Base-by-base conservation (phyloP, 2,329 filamentous ascomycete species). In the Aspergillus novoparasiticus region DNA sequence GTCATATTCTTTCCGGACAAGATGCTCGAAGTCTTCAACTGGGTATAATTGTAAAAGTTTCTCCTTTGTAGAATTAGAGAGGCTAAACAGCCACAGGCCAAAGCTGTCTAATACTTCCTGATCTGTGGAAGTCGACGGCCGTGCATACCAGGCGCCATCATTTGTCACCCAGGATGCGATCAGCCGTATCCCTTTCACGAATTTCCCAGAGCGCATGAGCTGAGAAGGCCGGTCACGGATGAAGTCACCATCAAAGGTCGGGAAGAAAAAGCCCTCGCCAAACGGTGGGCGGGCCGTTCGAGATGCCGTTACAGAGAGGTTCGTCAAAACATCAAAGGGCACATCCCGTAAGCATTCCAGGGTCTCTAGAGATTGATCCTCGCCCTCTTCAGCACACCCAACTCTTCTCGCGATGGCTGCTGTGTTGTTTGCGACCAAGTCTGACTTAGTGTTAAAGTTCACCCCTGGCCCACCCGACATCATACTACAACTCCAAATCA, bases 381-480 rank as follows among this genome's bases (percentile, higher is more conserved):
- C 36, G 2, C n/a, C 30, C n/a, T 62, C 50, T 21, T n/a, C 58
- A 9, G 30, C 48, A 48, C 67, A 69, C 39, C 64, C 60, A 1
- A 64, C 60, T 36, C 65, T 43, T 12, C 59, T 43, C 11, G 73
- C 69, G 26, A 75, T 61, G 11, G 57, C 58, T 8, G 66, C 69
- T 1, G 71, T 75, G 36, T 72, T 72, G 1, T 68, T 64, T 0
- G 61, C 60, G 1, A 75, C 71, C 1, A 73, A 53, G 32, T 67
- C 64, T 8, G 72, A 63, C 48, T 68, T 65, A 45, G 64, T 74
- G 59, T 75, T 75, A 61, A 74, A 74, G 51, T 74, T 74, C 12
- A 72, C 39, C 0, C 71, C 71, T 30, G 69, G 68, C 2, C 61
- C 68, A 16, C 72, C 73, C 9, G 72, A 75, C 69, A 76, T 73